Conservation (phyloP, 2,329 filamentous ascomycete genomes). For the Cladosporium cucumerinum region DNA sequence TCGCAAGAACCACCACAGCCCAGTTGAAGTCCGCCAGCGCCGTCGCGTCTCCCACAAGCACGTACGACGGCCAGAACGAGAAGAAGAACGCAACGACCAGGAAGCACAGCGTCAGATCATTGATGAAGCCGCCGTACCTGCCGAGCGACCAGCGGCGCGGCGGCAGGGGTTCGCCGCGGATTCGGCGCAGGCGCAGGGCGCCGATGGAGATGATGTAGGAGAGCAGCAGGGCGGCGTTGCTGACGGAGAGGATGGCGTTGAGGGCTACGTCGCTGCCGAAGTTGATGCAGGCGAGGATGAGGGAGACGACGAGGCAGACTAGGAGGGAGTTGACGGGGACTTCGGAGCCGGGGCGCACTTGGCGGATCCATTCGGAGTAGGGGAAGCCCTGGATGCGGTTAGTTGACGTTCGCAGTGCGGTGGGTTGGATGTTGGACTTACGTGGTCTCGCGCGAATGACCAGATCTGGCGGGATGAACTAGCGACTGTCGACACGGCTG, state of each 20-base stretch:
- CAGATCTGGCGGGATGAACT: conserved; percentile 34
- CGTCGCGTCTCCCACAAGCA: not conserved
- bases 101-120: conserved; percentile 17
- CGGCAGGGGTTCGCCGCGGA: conserved; percentile 31
- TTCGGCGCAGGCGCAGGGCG: conserved; percentile 32
- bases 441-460: conserved; percentile 33
- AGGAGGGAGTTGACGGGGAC: conserved; percentile 35
- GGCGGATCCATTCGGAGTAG: conserved; percentile 34
- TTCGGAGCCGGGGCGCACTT: conserved; percentile 30
- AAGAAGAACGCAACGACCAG: conserved; percentile 19
- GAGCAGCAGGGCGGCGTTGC: conserved; percentile 34
- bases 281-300: conserved; percentile 41
- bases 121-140: conserved; percentile 28
- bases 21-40: conserved; percentile 11
- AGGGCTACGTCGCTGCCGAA: conserved; percentile 41
- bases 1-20: conserved; percentile 9
- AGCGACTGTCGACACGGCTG: conserved; percentile 35
- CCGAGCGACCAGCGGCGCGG: conserved; percentile 33
- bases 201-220: conserved; percentile 35
- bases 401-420: not conserved
- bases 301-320: conserved; percentile 31
- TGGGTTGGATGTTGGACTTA: not conserved
- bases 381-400: conserved; percentile 26
- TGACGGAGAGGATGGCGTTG: conserved; percentile 42
- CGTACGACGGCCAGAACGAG: conserved; percentile 18